phyloP scores from a whole-genome alignment of 164 flowering plant species.

The Vitis amurensis region DNA sequence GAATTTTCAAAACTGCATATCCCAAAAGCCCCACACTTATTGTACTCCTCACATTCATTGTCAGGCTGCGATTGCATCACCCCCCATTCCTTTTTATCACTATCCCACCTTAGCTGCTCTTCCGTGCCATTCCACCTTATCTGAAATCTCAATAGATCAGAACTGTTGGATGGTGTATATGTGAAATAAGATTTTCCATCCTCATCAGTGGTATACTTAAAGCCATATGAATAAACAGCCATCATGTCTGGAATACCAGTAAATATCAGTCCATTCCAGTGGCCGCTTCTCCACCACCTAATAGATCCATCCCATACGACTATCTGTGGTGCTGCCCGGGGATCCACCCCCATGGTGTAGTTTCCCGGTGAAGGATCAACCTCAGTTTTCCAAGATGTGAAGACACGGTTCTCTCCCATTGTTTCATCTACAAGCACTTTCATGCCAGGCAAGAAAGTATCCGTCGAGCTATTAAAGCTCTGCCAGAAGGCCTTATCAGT shows the following conservation, averaged over 20 bases:
- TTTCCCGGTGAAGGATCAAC: slow-evolving; percentile 55
- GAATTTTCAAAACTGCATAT: slow-evolving; percentile 25
- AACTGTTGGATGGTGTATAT: slow-evolving; percentile 24
- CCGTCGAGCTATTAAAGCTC: slow-evolving; percentile 56
- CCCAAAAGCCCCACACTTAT: slow-evolving; percentile 59
- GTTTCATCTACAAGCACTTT: slow-evolving; percentile 21
- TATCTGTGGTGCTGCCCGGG: slow-evolving; percentile 47
- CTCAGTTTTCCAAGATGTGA: slow-evolving; percentile 50
- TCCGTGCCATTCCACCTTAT: slow-evolving; percentile 42
- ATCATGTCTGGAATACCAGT: slow-evolving; percentile 43
- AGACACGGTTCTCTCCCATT: slow-evolving; percentile 22
- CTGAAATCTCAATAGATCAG: slow-evolving; percentile 34
- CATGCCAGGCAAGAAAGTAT: slow-evolving; percentile 61
- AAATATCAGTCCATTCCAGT: slow-evolving; percentile 45
- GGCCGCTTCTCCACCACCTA: slow-evolving; percentile 65
- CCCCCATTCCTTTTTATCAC: slow-evolving; percentile 29
- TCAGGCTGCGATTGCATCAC: slow-evolving; percentile 29
- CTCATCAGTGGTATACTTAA: slow-evolving; percentile 20
- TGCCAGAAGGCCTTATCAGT: slow-evolving; percentile 34
- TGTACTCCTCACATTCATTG: slow-evolving; percentile 47
- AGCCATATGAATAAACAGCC: slow-evolving; percentile 33
- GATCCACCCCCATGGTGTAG: slow-evolving; percentile 44
- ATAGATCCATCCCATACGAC: slow-evolving; percentile 39
- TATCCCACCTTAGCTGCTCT: slow-evolving; percentile 49
- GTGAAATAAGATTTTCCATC: slow-evolving; percentile 34